Conservation (phyloP, 768 basidiomycete genomes). For the Sistotremastrum niveocremeum region DNA sequence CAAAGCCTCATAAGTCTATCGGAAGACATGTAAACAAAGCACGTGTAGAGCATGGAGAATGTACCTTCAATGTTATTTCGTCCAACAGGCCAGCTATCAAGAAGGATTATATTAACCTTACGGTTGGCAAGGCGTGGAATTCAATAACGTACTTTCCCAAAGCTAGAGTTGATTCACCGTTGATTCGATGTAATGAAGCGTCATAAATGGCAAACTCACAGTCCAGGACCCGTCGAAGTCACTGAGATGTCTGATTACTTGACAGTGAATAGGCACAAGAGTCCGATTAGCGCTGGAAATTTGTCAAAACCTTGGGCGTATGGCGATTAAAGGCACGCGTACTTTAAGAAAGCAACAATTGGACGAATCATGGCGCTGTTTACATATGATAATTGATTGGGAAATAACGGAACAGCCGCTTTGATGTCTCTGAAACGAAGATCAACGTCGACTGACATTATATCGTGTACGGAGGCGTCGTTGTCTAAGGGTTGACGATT, state of each 20-base stretch:
- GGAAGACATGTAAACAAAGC: not conserved
- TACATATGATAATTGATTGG: constrained; percentile 76
- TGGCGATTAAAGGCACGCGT: constrained; percentile 12
- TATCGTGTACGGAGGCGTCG: constrained; percentile 23
- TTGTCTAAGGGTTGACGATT: constrained; percentile 20
- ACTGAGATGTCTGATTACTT: constrained; percentile 64
- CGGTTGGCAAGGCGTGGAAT: not conserved
- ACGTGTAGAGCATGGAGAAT: constrained; percentile 5
- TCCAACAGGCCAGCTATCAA: constrained; percentile 80
- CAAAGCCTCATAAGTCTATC: constrained; percentile 76
- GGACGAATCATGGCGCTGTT: constrained; percentile 89
- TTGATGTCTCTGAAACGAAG: constrained; percentile 90
- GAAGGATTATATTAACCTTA: constrained; percentile 3
- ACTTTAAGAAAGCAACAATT: constrained; percentile 99
- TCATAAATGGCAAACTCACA: constrained; percentile 30
- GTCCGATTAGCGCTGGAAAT: constrained; percentile 74
- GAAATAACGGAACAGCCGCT: constrained; percentile 87
- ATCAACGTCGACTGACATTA: constrained; percentile 77
- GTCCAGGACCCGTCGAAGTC: constrained; percentile 98
- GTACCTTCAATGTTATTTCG: constrained; percentile 73
- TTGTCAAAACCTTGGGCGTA: constrained; percentile 3
- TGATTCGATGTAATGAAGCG: constrained; percentile 3
- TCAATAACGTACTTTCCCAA: constrained; percentile 68
- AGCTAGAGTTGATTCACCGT: constrained; percentile 34
- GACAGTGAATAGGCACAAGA: constrained; percentile 85